A percentile compares a stretch with the other conserved stretches of the same genome.
Evolutionary conservation across 768 basidiomycete species (phyloP).

Genomic region (Rhizopogon salebrosus): DNA sequence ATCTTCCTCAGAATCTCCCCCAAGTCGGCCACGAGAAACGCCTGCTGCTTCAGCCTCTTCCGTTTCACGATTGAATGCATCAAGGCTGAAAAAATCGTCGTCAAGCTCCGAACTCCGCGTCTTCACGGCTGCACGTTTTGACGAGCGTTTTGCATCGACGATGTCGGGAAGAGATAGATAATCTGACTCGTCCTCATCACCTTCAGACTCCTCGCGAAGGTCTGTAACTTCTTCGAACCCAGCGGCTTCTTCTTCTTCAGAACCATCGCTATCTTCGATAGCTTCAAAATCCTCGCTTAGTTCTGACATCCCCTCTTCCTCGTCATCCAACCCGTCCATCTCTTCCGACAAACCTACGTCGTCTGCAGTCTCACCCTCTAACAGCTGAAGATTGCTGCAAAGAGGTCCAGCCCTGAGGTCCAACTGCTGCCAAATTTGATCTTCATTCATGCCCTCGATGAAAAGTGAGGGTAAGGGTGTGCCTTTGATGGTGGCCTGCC

Average conservation of each 20-base stretch:
- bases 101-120: conserved; percentile 50
- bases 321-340: conserved; percentile 27
- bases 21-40: conserved; percentile 56
- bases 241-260: conserved; percentile 23
- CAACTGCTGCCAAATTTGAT: conserved; percentile 92
- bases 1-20: conserved; percentile 45
- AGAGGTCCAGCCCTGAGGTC: conserved; percentile 74
- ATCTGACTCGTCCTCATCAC: conserved; percentile 30
- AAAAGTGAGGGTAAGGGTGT: conserved; percentile 79
- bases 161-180: conserved; percentile 22
- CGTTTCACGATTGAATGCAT: conserved; percentile 81
- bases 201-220: conserved; percentile 36
- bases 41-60: conserved; percentile 68
- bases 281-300: conserved; percentile 23
- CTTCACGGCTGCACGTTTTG: conserved; percentile 14
- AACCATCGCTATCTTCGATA: conserved; percentile 20
- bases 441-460: conserved; percentile 72
- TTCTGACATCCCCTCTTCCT: conserved; percentile 24
- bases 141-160: conserved; percentile 20
- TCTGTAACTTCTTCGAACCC: conserved; percentile 19
- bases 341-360: conserved; percentile 11
- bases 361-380: conserved; percentile 46
- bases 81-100: conserved; percentile 88
- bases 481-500: conserved; percentile 32
- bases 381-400: conserved; percentile 62